Percentiles rank a stretch among this genome's conserved stretches.
These are phyloP conservation scores for Achaetomium macrosporum DNA, from an alignment of 2,329 filamentous ascomycete genomes.

Conservation along the genomic window DNA sequence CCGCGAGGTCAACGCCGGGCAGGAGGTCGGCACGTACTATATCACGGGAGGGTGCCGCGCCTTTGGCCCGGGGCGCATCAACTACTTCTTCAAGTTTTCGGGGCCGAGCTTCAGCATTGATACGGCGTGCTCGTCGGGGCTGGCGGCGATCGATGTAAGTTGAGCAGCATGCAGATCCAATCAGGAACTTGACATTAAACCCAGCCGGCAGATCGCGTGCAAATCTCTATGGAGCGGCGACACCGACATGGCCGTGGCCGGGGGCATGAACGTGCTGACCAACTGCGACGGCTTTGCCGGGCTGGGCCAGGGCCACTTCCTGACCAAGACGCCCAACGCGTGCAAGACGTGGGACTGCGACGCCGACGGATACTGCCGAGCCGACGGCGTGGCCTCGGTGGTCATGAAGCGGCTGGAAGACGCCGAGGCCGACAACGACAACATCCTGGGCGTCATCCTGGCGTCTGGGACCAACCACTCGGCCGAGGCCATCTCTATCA, in stretches of 20 bases:
- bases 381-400: slow-evolving; percentile 67
- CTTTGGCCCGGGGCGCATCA: slow-evolving; percentile 53
- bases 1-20: slow-evolving; percentile 66
- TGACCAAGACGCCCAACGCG: slow-evolving; percentile 59
- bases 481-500: slow-evolving; percentile 75
- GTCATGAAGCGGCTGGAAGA: slow-evolving; percentile 75
- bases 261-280: slow-evolving; percentile 69
- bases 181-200: neutral
- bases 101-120: slow-evolving; percentile 68
- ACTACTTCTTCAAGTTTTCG: slow-evolving; percentile 72
- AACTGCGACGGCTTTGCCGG: slow-evolving; percentile 76
- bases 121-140: slow-evolving; percentile 69
- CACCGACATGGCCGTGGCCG: slow-evolving; percentile 73
- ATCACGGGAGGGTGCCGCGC: slow-evolving; percentile 40
- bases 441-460: slow-evolving; percentile 66
- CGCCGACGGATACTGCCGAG: slow-evolving; percentile 78
- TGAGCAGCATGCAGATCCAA: neutral
- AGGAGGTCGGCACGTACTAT: slow-evolving; percentile 58
- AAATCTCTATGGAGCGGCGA: slow-evolving; percentile 68
- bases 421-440: slow-evolving; percentile 70
- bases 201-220: slow-evolving; percentile 41
- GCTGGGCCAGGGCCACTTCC: slow-evolving; percentile 68
- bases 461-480: slow-evolving; percentile 76
- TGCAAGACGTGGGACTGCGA: slow-evolving; percentile 63
- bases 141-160: slow-evolving; percentile 60